A percentile compares a stretch with the other conserved stretches of the same genome.
phyloP scores from a whole-genome alignment of 164 flowering plant species.

The Magnolia kwangsiensis region DNA sequence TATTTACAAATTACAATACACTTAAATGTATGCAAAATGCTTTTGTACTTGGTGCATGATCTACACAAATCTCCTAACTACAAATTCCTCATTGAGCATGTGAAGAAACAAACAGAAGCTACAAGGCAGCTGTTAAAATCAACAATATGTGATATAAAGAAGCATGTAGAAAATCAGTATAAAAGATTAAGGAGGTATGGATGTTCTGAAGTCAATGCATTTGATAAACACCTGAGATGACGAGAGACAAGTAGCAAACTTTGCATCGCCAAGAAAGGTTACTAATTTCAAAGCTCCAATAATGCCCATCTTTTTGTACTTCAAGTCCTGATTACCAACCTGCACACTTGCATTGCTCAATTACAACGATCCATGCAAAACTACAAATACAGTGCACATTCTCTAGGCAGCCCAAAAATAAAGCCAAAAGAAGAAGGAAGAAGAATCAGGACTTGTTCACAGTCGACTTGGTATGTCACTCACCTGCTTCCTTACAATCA shows the following conservation, averaged over 20 bases:
- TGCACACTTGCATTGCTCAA: conserved; percentile 17
- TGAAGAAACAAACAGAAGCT: background rate
- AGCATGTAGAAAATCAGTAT: background rate
- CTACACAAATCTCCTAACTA: too few species aligned
- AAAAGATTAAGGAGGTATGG: background rate
- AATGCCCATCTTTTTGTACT: conserved; percentile 81
- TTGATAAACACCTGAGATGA: conserved; percentile 40
- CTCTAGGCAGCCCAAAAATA: background rate
- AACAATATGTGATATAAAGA: background rate
- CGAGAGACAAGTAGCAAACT: conserved; percentile 18
- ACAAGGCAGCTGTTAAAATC: background rate
- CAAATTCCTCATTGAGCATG: background rate
- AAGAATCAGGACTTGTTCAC: background rate
- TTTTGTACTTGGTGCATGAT: too few species aligned
- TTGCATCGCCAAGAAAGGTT: conserved; percentile 55
- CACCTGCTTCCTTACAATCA: conserved; percentile 87
- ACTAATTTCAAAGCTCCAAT: conserved; percentile 75
- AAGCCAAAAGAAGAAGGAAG: background rate
- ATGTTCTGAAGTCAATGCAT: background rate
- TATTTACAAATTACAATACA: too few species aligned
- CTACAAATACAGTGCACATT: background rate
- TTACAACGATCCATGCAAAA: conserved; percentile 1
- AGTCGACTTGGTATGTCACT: background rate
- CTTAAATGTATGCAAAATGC: too few species aligned
- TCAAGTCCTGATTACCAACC: conserved; percentile 66